Base-by-base conservation (phyloP, 1,139 yeast species). In the Candida pseudoviswanathii region DNA sequence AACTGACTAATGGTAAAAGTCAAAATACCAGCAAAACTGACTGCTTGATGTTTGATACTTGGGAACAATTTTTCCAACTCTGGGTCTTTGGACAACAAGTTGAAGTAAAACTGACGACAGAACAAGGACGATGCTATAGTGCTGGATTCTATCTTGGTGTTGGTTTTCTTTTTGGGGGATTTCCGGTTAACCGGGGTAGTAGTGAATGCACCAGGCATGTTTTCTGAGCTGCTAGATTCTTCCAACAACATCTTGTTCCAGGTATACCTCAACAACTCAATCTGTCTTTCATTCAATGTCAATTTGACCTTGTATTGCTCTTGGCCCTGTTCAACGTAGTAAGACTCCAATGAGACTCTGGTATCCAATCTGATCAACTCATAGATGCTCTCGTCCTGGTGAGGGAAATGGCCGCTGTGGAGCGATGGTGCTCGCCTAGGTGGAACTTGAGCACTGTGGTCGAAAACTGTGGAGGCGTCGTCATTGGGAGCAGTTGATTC, bases 21-120 rank as follows among this genome's bases (percentile, higher is more conserved):
- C 61, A 86, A 63, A n/a, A 85, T 89, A 3, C 94, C 94, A 0
- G 95, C 91, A 72, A 89, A 86, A 21, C 92, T 81, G 6, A 83
- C 81, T 0, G 95, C 91, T 67, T 86, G 90, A 56, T 84, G 86
- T 55, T 78, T 80, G 54, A 85, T 79, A 11, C 85, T 79, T 0
- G 91, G 90, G 63, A 84, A 85, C 59, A 81, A 63, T 39, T 70
- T 71, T 56, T 82, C 85, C 51, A 85, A 70, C 30, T 68, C 67
- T 0, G 84, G 78, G 55, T 78, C 80, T 75, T 79, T 79, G 4
- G 75, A 65, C 40, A 85, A 66, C 51, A 85, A 63, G 62, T 84
- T 85, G 45, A 80, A 75, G 65, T 84, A 85, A 57, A 84, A 77
- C 64, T 84, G 89, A 51, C 82, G 78, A 56, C 85, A 81, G 61